Conservation (phyloP, 1,139 yeast species). For the Pichia sp. region DNA sequence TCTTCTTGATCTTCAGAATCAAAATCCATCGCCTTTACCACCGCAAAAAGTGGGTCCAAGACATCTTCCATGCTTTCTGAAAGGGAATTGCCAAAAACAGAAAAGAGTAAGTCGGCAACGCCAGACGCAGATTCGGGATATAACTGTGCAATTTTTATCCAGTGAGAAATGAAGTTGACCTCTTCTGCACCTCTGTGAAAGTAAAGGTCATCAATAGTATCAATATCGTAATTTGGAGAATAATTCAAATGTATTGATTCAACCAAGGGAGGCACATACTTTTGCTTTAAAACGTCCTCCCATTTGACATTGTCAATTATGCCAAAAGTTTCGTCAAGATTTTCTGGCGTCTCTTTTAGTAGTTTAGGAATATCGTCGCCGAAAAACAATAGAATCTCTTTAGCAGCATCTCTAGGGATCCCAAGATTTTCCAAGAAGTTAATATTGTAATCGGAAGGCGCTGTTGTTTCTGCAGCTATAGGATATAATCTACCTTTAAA, state of each 20-base stretch:
- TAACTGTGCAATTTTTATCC: constrained; percentile 46
- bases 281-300: constrained; percentile 2
- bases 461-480: constrained; percentile 44
- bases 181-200: constrained; percentile 35
- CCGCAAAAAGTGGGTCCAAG: constrained; percentile 36
- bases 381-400: constrained; percentile 35
- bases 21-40: constrained; percentile 36
- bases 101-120: constrained; percentile 46
- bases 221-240: constrained; percentile 27
- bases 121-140: constrained; percentile 49
- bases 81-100: constrained; percentile 33
- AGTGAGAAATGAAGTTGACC: constrained; percentile 40
- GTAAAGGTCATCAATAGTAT: constrained; percentile 40
- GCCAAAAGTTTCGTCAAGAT: constrained; percentile 27
- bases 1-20: constrained; percentile 24
- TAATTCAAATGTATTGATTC: constrained; percentile 36
- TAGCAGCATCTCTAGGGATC: constrained; percentile 37
- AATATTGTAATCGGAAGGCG: constrained; percentile 50
- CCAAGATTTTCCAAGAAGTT: constrained; percentile 47
- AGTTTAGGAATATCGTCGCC: constrained; percentile 22
- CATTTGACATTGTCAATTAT: constrained; percentile 26
- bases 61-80: constrained; percentile 32
- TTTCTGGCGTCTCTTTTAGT: constrained; percentile 24
- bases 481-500: constrained; percentile 40
- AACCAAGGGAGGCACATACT: constrained; percentile 27